Evolutionary conservation across 2,329 filamentous ascomycete species (phyloP).

Genomic region (Triangularia setosa): DNA sequence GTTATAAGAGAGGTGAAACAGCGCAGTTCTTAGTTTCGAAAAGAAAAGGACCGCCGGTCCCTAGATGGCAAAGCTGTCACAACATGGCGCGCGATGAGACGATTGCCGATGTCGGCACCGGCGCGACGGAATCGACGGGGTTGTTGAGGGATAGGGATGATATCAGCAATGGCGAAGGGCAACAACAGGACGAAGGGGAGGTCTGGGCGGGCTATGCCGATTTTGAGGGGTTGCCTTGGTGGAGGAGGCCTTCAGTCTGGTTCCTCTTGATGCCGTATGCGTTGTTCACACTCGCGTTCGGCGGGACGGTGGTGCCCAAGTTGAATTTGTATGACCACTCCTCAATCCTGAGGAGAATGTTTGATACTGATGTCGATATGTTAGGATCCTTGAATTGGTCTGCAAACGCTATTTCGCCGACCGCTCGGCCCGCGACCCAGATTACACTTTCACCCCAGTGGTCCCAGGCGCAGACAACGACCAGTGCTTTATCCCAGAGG

Average conservation of each 20-base stretch:
- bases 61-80: neutral
- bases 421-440: slow-evolving; percentile 53
- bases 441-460: slow-evolving; percentile 59
- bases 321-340: slow-evolving; percentile 62
- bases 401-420: slow-evolving; percentile 81
- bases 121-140: slow-evolving; percentile 17
- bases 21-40: neutral
- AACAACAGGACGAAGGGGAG: slow-evolving; percentile 16
- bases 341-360: neutral
- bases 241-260: slow-evolving; percentile 63
- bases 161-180: slow-evolving; percentile 16
- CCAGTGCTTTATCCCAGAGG: slow-evolving; percentile 74
- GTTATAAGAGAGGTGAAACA: neutral
- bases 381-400: slow-evolving; percentile 70
- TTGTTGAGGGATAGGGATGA: slow-evolving; percentile 34
- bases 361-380: neutral
- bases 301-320: slow-evolving; percentile 79
- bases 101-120: neutral
- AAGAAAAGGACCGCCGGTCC: neutral
- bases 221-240: slow-evolving; percentile 59
- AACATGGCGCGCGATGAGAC: neutral
- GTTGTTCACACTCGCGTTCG: slow-evolving; percentile 80
- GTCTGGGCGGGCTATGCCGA: slow-evolving; percentile 52
- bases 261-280: slow-evolving; percentile 81
- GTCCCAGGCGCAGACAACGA: slow-evolving; percentile 66